A percentile compares a stretch with the other conserved stretches of the same genome.
Conservation (phyloP, 1,284 basidiomycete genomes). For the Phlebopus sp. region DNA sequence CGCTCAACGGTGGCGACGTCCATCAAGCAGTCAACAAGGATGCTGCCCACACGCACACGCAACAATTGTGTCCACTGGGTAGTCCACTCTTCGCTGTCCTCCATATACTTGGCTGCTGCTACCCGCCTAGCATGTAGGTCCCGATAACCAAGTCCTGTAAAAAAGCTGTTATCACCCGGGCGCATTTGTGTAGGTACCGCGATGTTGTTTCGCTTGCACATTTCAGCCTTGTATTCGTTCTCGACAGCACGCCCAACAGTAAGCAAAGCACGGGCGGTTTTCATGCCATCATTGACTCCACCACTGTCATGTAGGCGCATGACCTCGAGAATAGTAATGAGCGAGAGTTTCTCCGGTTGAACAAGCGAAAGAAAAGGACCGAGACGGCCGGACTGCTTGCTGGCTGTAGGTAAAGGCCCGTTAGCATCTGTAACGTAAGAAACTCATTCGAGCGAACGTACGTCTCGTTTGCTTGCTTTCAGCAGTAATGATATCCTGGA, state of each 20-base stretch:
- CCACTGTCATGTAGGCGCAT: slow-evolving; percentile 83
- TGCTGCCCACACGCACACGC: slow-evolving; percentile 79
- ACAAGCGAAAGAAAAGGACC: slow-evolving; percentile 76
- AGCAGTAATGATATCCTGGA: slow-evolving; percentile 46
- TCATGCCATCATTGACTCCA: slow-evolving; percentile 85
- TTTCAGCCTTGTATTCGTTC: slow-evolving; percentile 82
- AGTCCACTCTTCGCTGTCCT: slow-evolving; percentile 68
- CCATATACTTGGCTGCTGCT: slow-evolving; percentile 62
- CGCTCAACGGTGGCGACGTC: slow-evolving; percentile 80
- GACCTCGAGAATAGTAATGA: slow-evolving; percentile 88
- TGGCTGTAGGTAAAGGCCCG: slow-evolving; percentile 1
- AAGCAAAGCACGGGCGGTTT: slow-evolving; percentile 84
- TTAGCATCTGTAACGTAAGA: background rate
- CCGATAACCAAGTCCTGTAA: slow-evolving; percentile 55
- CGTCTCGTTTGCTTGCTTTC: slow-evolving; percentile 33
- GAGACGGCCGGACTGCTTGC: slow-evolving; percentile 24
- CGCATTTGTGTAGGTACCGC: slow-evolving; percentile 42
- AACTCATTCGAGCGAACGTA: slow-evolving; percentile 8
- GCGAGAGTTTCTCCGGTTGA: slow-evolving; percentile 75
- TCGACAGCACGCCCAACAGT: slow-evolving; percentile 85
- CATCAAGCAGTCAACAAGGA: slow-evolving; percentile 83
- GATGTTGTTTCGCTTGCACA: slow-evolving; percentile 69
- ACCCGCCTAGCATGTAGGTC: slow-evolving; percentile 58
- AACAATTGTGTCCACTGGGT: slow-evolving; percentile 80
- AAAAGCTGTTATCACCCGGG: slow-evolving; percentile 45